Conservation (phyloP, 2,329 filamentous ascomycete genomes). For the Diplodia seriata region DNA sequence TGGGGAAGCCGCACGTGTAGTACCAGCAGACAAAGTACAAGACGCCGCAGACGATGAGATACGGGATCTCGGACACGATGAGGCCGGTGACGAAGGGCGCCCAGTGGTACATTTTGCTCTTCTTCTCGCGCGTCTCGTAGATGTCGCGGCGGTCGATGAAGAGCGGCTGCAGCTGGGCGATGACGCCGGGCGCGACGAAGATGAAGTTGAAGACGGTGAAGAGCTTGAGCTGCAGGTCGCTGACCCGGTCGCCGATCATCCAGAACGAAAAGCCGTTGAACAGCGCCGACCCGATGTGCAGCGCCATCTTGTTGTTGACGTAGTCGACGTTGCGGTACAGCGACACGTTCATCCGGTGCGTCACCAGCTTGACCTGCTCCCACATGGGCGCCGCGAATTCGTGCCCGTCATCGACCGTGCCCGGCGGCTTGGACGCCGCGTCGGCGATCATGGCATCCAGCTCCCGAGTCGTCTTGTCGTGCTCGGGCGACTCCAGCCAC, state of each 20-base stretch:
- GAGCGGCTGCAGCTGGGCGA: conserved; percentile 50
- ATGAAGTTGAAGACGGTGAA: conserved; percentile 49
- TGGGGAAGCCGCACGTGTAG: conserved; percentile 52
- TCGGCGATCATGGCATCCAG: conserved; percentile 49
- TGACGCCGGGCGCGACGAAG: conserved; percentile 41
- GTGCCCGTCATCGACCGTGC: conserved; percentile 49
- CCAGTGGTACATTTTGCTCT: conserved; percentile 34
- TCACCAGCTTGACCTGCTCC: conserved; percentile 44
- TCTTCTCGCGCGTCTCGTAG: conserved; percentile 33
- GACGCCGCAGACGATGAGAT: conserved; percentile 54
- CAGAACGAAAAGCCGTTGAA: conserved; percentile 33
- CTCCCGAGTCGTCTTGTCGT: conserved; percentile 44
- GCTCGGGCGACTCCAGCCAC: conserved; percentile 47
- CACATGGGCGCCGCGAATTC: conserved; percentile 46
- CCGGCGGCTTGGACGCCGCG: conserved; percentile 47
- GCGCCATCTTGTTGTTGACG: conserved; percentile 65
- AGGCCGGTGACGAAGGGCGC: conserved; percentile 32
- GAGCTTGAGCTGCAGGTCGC: conserved; percentile 36
- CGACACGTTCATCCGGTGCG: conserved; percentile 56
- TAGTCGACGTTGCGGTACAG: conserved; percentile 70
- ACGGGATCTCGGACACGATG: conserved; percentile 57
- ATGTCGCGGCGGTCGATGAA: conserved; percentile 52
- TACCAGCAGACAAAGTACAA: conserved; percentile 55
- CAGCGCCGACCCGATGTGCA: conserved; percentile 51
- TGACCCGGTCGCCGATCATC: conserved; percentile 32